Conservation (phyloP, 306 rosid genomes). For the Dalbergia oliveri region DNA sequence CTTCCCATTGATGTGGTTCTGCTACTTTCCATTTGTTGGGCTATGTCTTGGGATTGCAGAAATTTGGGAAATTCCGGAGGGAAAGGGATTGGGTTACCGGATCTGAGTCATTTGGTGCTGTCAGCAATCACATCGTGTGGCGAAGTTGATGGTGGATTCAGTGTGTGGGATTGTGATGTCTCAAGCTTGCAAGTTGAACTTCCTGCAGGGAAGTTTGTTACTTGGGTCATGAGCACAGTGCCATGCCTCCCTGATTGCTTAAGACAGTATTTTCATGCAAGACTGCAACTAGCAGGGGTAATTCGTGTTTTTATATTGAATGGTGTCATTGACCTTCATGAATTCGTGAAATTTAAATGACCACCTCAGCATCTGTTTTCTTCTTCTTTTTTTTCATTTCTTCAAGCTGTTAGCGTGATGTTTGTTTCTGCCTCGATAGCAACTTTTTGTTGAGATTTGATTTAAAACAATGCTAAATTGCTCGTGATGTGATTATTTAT, state of each 20-base stretch:
- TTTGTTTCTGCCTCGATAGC: conserved; percentile 2
- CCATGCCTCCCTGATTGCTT: conserved; percentile 79
- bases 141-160: conserved; percentile 52
- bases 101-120: conserved; percentile 70
- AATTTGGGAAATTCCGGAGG: conserved; percentile 42
- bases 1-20: conserved; percentile 62
- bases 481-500: background rate
- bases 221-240: conserved; percentile 76
- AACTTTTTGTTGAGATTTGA: background rate
- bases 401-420: background rate
- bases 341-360: background rate
- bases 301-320: conserved; percentile 32
- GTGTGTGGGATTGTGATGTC: conserved; percentile 69
- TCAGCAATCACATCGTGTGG: conserved; percentile 67
- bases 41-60: conserved; percentile 67
- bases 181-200: conserved; percentile 66
- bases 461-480: background rate
- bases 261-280: conserved; percentile 64
- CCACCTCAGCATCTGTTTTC: conserved; percentile 24
- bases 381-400: background rate
- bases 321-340: conserved; percentile 11
- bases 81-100: conserved; percentile 59
- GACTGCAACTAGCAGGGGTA: conserved; percentile 69
- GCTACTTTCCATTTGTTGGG: conserved; percentile 84
- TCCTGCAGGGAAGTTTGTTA: conserved; percentile 72